These are phyloP conservation scores for Phanerodontia chrysosporium DNA, from an alignment of 768 basidiomycete genomes.

Conservation along the genomic window DNA sequence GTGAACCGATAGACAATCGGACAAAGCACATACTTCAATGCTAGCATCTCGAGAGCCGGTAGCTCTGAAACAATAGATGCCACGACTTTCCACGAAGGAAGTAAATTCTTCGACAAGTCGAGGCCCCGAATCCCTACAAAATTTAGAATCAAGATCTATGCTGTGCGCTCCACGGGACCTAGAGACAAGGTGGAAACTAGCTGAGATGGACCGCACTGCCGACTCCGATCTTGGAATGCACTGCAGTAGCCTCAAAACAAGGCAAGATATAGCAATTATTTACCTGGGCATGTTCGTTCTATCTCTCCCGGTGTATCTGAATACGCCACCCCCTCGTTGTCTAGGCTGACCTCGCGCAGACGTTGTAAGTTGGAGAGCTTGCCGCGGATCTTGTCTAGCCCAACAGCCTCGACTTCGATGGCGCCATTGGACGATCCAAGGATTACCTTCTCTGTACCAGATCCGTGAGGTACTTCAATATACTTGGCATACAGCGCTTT, in stretches of 20 bases:
- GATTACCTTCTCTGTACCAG: slow-evolving; percentile 54
- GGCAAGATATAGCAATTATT: no score
- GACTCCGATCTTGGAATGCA: no score
- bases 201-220: no score
- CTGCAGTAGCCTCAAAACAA: no score
- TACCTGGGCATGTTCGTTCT: slow-evolving; percentile 61
- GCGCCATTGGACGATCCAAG: slow-evolving; percentile 80
- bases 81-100: slow-evolving; percentile 68
- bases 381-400: slow-evolving; percentile 70
- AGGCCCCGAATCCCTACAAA: slow-evolving; percentile 74
- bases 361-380: slow-evolving; percentile 63
- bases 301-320: slow-evolving; percentile 51
- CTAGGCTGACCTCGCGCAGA: slow-evolving; percentile 78
- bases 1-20: slow-evolving; percentile 12
- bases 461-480: slow-evolving; percentile 55
- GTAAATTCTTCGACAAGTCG: slow-evolving; percentile 74
- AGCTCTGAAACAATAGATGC: slow-evolving; percentile 61
- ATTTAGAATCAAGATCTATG: no score
- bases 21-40: slow-evolving; percentile 59
- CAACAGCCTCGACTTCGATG: slow-evolving; percentile 84
- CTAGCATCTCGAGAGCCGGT: slow-evolving; percentile 55
- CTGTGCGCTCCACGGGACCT: no score
- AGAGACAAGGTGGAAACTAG: no score
- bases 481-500: slow-evolving; percentile 76
- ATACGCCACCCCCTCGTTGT: slow-evolving; percentile 57